Base-by-base conservation (phyloP, 2,329 filamentous ascomycete genomes). In the Aspergillus felis region DNA sequence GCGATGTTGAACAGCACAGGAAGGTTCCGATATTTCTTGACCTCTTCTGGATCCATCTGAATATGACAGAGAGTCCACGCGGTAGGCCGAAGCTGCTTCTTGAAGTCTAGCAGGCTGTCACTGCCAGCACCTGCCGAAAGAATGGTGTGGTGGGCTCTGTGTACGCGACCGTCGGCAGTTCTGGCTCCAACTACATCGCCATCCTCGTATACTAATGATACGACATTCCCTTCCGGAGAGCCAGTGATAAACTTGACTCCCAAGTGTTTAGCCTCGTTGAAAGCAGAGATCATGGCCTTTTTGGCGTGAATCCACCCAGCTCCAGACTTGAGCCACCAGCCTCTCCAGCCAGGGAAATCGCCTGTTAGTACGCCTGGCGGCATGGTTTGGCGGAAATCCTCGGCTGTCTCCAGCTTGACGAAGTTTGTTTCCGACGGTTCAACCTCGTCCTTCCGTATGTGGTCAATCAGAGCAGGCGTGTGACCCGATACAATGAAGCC, bases 261-360 rank as follows among this genome's bases (percentile, higher is more conserved):
- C 8, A 82, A 59, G 4, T 71, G 69, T 54, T 72, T 61, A 1
- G 80, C 78, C 62, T 82, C 81, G 1, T 66, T 64, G 25, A 75
- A 76, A 3, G 79, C 76, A 32, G 78, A 76, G 44, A 75, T 58
- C 57, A 84, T 67, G 0, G 80, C 79, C 38, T 80, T 80, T 12
- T 76, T 71, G 3, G 83, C 81, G 61, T 80, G 79, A 1, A 83
- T 79, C 81, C 82, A 85, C 7, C 82, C 82, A 3, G 80, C 80
- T 7, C 77, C 65, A 4, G 58, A 54, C 32, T 62, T 64, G 35
- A 61, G 65, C 56, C 75, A 75, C 63, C 78, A 82, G 10, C 81
- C 81, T 61, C 77, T 77, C 81, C 82, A 83, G 5, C 74, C 73
- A 0, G 76, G 72, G 49, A 84, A 81, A 0, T 76, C 68, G 2